These are phyloP conservation scores for Fusarium torreyae DNA, from an alignment of 2,329 filamentous ascomycete species.

Conservation along the genomic window DNA sequence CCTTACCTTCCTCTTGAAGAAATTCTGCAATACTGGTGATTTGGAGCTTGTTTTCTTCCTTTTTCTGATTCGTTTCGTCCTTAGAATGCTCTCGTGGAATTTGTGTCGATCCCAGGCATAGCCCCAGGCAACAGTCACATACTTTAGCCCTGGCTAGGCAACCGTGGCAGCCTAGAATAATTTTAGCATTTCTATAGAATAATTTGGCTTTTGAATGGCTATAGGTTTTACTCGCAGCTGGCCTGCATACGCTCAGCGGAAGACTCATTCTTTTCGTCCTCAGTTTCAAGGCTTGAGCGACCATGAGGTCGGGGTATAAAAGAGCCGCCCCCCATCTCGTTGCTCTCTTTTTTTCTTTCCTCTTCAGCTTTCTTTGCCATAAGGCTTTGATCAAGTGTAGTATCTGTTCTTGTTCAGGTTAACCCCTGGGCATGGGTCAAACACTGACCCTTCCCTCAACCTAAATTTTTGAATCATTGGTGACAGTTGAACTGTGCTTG, in stretches of 20 bases:
- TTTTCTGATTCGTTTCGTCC: background rate
- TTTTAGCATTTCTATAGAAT: background rate
- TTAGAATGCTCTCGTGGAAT: background rate
- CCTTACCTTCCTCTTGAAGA: background rate
- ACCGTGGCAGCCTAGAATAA: background rate
- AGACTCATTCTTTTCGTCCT: conserved; percentile 11
- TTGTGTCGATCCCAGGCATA: background rate
- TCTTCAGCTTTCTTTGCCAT: conserved; percentile 44
- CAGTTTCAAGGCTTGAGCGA: conserved; percentile 13
- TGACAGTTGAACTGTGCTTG: conserved; percentile 35
- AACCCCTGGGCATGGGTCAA: conserved; percentile 39
- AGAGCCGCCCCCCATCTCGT: background rate
- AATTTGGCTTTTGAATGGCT: background rate
- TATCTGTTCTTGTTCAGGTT: conserved; percentile 51
- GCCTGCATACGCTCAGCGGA: background rate
- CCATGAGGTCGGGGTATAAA: conserved; percentile 26
- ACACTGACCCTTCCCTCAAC: conserved; percentile 11
- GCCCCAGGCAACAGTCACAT: conserved; percentile 13
- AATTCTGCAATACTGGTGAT: too few species aligned
- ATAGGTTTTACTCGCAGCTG: too few species aligned
- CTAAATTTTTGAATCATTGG: conserved; percentile 45
- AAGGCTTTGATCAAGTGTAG: conserved; percentile 49
- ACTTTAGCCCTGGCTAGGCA: conserved; percentile 26
- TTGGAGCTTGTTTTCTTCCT: background rate
- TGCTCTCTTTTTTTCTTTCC: conserved; percentile 18